Base-by-base conservation (phyloP, 2,329 filamentous ascomycete species). In the Aspergillus terreus region DNA sequence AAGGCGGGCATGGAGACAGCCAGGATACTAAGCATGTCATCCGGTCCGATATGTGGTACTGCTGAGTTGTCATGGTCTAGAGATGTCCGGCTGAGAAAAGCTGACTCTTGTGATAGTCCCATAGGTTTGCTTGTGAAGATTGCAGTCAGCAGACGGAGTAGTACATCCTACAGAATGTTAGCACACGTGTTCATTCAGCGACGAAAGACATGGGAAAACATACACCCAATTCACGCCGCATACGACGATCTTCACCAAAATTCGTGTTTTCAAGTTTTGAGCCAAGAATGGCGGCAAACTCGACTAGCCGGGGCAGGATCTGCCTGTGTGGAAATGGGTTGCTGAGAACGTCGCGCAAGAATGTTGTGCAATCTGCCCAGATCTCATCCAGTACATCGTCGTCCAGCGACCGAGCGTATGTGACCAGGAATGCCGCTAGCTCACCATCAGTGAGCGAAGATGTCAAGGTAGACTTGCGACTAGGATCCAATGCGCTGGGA, bases 311-410 rank as follows among this genome's bases (percentile, higher is more conserved):
- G 6, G 94, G 89, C 36, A 99, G 73, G 6, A 92, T 92, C 65
- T 96, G 92, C 50, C 94, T 82, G 72, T 99, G 92, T 2, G 94
- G 94, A 63, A 99, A 90, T 1, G 94, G 95, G 64, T 99, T 99
- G 21, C 87, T 85, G 25, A 99, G 78, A 25, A 99, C 82, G 66
- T 99, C 95, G 57, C 85, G 87, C 54, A 97, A 71, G 69, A 99
- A 99, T 0, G 87, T 83, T 63, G 92, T 90, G 68, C 92, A 99
- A 67, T 99, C 92, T 38, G 85, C 81, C 94, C 94, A 99, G 45
- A 99, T 96, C 71, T 99, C 94, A 63, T 99, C 94, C 81, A 96
- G 92, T 14, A 94, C 88, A 74, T 99, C 94, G 63, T 99, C 94
- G 64, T 99, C 94, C 11, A 97, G 78, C 0, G 92, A 94, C 27